Conservation (phyloP, 352 stramenopile species). For the Pythium volutum region DNA sequence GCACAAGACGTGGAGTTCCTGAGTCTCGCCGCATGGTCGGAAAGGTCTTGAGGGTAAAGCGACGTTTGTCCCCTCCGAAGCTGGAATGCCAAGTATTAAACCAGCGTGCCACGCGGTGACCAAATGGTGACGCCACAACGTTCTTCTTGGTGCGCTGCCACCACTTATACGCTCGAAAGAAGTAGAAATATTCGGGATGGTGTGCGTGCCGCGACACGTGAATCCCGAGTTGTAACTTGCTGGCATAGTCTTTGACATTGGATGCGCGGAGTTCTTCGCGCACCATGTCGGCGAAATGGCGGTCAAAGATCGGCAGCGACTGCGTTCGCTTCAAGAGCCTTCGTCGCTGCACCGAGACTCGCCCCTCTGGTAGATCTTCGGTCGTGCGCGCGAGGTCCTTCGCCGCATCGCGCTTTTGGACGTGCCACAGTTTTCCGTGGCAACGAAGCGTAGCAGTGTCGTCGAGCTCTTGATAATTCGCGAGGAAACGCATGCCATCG, state of each 20-base stretch:
- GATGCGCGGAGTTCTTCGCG: conserved; percentile 52
- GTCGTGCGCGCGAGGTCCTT: neutral
- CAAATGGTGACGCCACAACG: neutral
- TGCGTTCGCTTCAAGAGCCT: conserved; percentile 57
- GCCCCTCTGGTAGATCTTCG: conserved; percentile 3
- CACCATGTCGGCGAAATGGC: conserved; percentile 56
- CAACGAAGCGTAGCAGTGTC: conserved; percentile 9
- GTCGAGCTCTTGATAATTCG: conserved; percentile 34
- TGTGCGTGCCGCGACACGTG: conserved; percentile 49
- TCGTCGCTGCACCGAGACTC: conserved; percentile 21
- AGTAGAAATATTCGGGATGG: conserved; percentile 51
- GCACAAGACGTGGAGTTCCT: neutral
- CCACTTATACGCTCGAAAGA: conserved; percentile 47
- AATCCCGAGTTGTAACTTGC: conserved; percentile 53
- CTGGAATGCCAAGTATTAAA: neutral
- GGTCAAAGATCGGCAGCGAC: conserved; percentile 60
- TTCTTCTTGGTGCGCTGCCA: conserved; percentile 30
- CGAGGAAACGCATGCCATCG: conserved; percentile 57
- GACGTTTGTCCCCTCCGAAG: neutral
- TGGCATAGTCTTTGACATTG: conserved; percentile 54
- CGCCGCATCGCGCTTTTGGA: neutral
- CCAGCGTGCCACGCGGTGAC: neutral
- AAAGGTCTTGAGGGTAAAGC: conserved; percentile 4
- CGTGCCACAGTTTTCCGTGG: neutral
- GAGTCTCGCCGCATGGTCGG: neutral